A percentile compares a stretch with the other conserved stretches of the same genome.
phyloP scores from a whole-genome alignment of 176 grass and related monocot genomes.

The Musa itinerans region DNA sequence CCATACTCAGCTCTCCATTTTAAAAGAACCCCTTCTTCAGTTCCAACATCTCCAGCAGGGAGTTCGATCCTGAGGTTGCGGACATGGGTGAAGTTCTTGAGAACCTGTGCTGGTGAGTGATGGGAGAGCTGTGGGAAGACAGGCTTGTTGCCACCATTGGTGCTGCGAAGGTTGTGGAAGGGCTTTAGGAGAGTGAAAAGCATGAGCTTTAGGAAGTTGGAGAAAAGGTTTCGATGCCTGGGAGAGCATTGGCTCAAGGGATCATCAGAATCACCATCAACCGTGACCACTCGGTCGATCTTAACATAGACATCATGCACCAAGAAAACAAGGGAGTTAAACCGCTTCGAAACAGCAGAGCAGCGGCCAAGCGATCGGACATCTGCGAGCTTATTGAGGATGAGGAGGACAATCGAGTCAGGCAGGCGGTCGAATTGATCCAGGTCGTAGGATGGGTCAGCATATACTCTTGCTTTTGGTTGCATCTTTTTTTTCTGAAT shows the following conservation, averaged over 20 bases:
- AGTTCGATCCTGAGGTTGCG: slow-evolving; percentile 60
- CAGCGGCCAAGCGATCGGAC: slow-evolving; percentile 63
- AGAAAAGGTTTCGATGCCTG: slow-evolving; percentile 41
- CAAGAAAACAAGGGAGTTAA: slow-evolving; percentile 47
- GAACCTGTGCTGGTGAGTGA: slow-evolving; percentile 66
- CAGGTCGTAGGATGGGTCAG: slow-evolving; percentile 29
- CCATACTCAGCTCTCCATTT: slow-evolving; percentile 71
- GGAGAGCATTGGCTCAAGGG: slow-evolving; percentile 29
- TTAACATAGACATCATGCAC: slow-evolving; percentile 65
- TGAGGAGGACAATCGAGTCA: slow-evolving; percentile 60
- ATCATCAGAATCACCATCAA: slow-evolving; percentile 51
- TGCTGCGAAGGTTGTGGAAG: slow-evolving; percentile 37
- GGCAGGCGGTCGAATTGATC: slow-evolving; percentile 60
- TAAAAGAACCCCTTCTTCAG: slow-evolving; percentile 58
- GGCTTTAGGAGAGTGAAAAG: slow-evolving; percentile 49
- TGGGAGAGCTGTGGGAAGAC: slow-evolving; percentile 53
- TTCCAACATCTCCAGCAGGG: slow-evolving; percentile 54
- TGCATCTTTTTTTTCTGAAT: slow-evolving; percentile 36
- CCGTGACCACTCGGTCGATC: slow-evolving; percentile 57
- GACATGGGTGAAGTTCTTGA: slow-evolving; percentile 52
- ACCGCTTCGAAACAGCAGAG: slow-evolving; percentile 59
- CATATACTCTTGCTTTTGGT: slow-evolving; percentile 45
- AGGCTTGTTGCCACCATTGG: slow-evolving; percentile 16
- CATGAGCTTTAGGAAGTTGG: slow-evolving; percentile 54
- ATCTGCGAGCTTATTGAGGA: slow-evolving; percentile 72